Conservation (phyloP, 1,284 basidiomycete genomes). For the Termitomyces sp. region DNA sequence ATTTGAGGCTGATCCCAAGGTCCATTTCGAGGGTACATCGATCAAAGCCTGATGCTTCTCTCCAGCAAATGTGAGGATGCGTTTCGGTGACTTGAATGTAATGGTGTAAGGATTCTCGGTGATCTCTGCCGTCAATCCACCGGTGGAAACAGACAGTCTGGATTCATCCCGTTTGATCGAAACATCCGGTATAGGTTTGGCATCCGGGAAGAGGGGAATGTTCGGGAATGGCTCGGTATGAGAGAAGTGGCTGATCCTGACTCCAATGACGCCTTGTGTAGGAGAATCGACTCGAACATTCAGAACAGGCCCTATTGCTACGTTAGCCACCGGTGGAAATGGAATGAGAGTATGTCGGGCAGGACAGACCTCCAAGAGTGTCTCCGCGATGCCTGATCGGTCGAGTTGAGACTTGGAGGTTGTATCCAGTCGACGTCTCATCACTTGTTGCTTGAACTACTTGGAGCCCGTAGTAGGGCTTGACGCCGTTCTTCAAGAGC, state of each 20-base stretch:
- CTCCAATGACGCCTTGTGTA: constrained; percentile 61
- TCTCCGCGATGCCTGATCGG: constrained; percentile 66
- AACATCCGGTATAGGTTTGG: constrained; percentile 40
- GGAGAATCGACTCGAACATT: constrained; percentile 60
- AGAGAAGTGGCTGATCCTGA: constrained; percentile 60
- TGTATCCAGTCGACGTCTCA: constrained; percentile 44
- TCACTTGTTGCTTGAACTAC: constrained; percentile 43
- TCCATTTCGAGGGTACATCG: constrained; percentile 63
- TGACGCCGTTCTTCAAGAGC: constrained; percentile 62
- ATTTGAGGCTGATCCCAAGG: constrained; percentile 52
- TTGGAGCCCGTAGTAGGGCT: constrained; percentile 54
- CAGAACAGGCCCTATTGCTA: constrained; percentile 47
- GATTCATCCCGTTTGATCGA: constrained; percentile 34
- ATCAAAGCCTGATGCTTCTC: constrained; percentile 59
- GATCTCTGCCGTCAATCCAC: constrained; percentile 47
- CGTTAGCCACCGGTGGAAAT: neutral
- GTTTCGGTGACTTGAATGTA: constrained; percentile 50
- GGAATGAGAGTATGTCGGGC: neutral
- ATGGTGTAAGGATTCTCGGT: constrained; percentile 57
- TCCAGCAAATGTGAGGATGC: constrained; percentile 51
- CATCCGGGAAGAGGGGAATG: constrained; percentile 65
- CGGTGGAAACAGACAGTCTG: constrained; percentile 37
- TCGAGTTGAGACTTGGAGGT: constrained; percentile 59
- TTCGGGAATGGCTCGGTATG: constrained; percentile 38
- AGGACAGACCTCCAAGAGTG: constrained; percentile 54